Evolutionary conservation across 2,329 filamentous ascomycete genomes (phyloP).

Genomic region (Fulvia fulva): DNA sequence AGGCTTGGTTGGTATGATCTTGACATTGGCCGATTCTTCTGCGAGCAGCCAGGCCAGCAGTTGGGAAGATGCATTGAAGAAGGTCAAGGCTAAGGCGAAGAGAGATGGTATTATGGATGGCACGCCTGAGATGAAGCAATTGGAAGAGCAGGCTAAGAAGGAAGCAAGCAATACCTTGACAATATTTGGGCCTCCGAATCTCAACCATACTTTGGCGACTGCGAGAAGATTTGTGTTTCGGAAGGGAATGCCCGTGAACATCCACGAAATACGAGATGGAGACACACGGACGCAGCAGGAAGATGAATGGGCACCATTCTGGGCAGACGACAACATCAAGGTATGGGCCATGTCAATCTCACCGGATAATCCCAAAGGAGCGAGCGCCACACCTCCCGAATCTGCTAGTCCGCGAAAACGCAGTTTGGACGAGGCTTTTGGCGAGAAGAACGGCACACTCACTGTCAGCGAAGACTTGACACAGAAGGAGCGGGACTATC

Average conservation of each 20-base stretch:
- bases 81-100: constrained; percentile 33
- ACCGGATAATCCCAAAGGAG: constrained; percentile 21
- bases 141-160: constrained; percentile 30
- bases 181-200: constrained; percentile 77
- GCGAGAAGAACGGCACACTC: constrained; percentile 26
- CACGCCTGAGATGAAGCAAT: constrained; percentile 24
- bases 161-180: constrained; percentile 46
- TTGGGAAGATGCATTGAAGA: constrained; percentile 38
- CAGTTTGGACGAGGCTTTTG: constrained; percentile 34
- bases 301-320: constrained; percentile 56
- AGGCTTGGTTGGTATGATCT: constrained; percentile 77
- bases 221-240: constrained; percentile 81
- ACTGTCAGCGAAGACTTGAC: constrained; percentile 42
- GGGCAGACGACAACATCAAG: constrained; percentile 69
- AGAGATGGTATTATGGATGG: constrained; percentile 21
- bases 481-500: constrained; percentile 34
- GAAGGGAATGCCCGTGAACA: constrained; percentile 69
- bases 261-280: constrained; percentile 57
- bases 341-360: constrained; percentile 76
- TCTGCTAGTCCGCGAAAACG: constrained; percentile 32
- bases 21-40: constrained; percentile 72
- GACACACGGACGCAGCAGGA: constrained; percentile 34
- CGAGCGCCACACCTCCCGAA: constrained; percentile 4
- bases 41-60: constrained; percentile 46
- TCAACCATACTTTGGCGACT: constrained; percentile 77